Evolutionary conservation across 1,284 basidiomycete species (phyloP).

Genomic region (Irpex sp.): DNA sequence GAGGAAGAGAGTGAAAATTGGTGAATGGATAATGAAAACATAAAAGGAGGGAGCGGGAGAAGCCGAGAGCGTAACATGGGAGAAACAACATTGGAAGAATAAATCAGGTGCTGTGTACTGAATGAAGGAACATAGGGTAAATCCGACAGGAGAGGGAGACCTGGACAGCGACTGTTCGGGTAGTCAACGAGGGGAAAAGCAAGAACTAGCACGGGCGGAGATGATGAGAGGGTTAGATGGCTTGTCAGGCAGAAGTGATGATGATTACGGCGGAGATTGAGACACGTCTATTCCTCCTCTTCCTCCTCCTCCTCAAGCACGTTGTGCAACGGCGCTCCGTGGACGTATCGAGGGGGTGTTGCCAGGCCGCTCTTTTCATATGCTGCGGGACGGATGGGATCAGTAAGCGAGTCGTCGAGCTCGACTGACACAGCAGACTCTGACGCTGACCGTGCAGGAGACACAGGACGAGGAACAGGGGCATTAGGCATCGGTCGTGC

Average conservation of each 20-base stretch:
- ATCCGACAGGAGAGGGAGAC: background rate
- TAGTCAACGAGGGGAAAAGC: background rate
- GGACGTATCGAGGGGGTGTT: slow-evolving; percentile 70
- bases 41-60: background rate
- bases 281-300: slow-evolving; percentile 13
- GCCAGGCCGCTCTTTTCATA: slow-evolving; percentile 19
- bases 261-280: background rate
- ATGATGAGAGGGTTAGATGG: background rate
- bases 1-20: background rate
- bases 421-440: slow-evolving; percentile 20
- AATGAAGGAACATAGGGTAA: background rate
- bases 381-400: slow-evolving; percentile 1
- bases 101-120: background rate
- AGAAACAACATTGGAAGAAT: background rate
- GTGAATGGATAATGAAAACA: background rate
- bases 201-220: background rate
- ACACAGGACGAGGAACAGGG: background rate
- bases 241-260: background rate
- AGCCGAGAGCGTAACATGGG: background rate
- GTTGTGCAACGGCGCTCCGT: slow-evolving; percentile 85
- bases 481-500: background rate
- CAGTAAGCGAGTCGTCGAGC: slow-evolving; percentile 10
- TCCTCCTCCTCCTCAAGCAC: slow-evolving; percentile 81
- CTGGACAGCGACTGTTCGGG: background rate
- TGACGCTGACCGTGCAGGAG: slow-evolving; percentile 13